Evolutionary conservation across 2,329 filamentous ascomycete genomes (phyloP), one percentile per base, ranked within the genome.

Genomic region (Aspergillus chevalieri): DNA sequence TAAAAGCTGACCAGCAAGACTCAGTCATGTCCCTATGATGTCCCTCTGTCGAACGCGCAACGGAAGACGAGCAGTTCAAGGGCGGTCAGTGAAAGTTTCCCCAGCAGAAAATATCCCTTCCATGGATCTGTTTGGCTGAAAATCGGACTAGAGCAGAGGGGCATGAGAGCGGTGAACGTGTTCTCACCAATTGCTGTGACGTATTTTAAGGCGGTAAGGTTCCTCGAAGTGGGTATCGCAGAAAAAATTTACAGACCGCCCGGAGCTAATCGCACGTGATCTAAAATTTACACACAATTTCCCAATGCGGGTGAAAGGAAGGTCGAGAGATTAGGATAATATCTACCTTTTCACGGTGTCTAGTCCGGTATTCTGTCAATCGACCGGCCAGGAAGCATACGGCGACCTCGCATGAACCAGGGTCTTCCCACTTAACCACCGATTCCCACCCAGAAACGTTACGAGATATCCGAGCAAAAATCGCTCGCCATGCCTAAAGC

Each of bases 401-500:
- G 2, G 10, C 10, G 10, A 12, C 26, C 26, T 30, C 26, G 10
- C 12, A 30, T 10, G 26, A 38, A 38, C 3, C 34, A n/a, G 34
- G n/a, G n/a, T 19, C 22, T 22, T 24, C 24, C 6, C 36, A 8
- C 17, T 19, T 19, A 21, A 24, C 17, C 19, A 22, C 21, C 15
- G 43, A 41, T 15, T 34, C 33, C 24, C 28, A 42, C 19, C 39
- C 15, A 36, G 6, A 36, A 36, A 8, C 34, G 34, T n/a, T 36
- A 36, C 34, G 26, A 30, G 26, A 30, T 42, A 42, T 42, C 17
- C 10, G 34, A 26, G 34, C 39, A 36, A 36, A 46, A 52, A 15
- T 22, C 15, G 8, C 33, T 19, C 52, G 68, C 24, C 52, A 95
- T 95, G 91, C 89, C 90, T 34, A 95, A 95, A 76, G 83, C 85